Evolutionary conservation across 108 stramenopile species (phyloP).

Genomic region (Fragilariopsis cylindrus): DNA sequence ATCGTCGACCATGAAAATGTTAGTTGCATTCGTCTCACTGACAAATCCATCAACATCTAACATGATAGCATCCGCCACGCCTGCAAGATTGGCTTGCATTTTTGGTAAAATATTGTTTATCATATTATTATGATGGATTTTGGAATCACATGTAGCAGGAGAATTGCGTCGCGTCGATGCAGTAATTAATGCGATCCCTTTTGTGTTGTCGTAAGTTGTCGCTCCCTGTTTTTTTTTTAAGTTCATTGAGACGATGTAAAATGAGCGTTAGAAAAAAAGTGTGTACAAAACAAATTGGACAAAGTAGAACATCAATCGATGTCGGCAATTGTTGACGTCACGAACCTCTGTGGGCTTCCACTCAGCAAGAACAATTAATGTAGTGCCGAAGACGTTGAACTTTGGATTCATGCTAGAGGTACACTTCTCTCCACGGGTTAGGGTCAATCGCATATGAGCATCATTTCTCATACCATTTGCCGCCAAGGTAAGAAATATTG

Average conservation of each 20-base stretch:
- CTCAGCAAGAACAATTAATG: constrained; percentile 84
- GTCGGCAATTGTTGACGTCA: background rate
- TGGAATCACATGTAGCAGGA: constrained; percentile 82
- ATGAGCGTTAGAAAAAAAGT: no score
- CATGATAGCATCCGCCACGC: constrained; percentile 89
- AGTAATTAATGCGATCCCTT: constrained; percentile 82
- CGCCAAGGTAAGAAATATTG: constrained; percentile 91
- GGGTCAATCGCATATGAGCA: constrained; percentile 88
- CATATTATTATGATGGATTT: constrained; percentile 88
- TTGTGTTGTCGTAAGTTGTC: constrained; percentile 89
- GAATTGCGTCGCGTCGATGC: constrained; percentile 78
- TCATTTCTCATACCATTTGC: constrained; percentile 93
- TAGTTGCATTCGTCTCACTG: constrained; percentile 91
- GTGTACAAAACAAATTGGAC: no score
- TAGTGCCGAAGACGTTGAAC: constrained; percentile 93
- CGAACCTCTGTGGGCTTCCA: constrained; percentile 84
- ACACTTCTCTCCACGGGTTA: constrained; percentile 90
- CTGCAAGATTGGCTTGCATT: constrained; percentile 91
- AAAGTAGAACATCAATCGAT: background rate
- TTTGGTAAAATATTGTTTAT: constrained; percentile 95
- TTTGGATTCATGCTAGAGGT: constrained; percentile 90
- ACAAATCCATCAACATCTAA: constrained; percentile 93
- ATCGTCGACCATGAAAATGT: constrained; percentile 88
- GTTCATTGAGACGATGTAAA: no score
- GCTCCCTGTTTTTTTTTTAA: constrained; percentile 43